Conservation (phyloP, 2,329 filamentous ascomycete species). For the Monosporascus sp. region DNA sequence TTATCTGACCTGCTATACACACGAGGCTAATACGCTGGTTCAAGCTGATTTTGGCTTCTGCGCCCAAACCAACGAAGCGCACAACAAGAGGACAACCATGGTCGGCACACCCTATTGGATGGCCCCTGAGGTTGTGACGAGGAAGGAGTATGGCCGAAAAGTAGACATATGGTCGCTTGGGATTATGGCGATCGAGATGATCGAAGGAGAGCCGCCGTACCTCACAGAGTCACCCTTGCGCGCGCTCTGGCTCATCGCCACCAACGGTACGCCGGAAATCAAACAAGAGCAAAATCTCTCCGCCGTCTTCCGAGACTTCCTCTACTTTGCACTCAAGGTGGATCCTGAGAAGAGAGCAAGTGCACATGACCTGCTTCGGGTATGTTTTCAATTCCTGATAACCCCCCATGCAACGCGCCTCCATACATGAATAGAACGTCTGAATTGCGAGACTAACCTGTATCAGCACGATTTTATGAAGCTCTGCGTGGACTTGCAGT, state of each 20-base stretch:
- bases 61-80: conserved; percentile 93
- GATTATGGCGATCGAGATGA: conserved; percentile 99
- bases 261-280: conserved; percentile 90
- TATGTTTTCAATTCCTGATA: conserved; percentile 45
- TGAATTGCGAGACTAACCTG: conserved; percentile 13
- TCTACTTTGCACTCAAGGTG: conserved; percentile 90
- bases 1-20: not conserved
- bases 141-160: conserved; percentile 96
- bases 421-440: not conserved
- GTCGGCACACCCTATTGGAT: conserved; percentile 99
- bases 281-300: conserved; percentile 86
- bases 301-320: conserved; percentile 80
- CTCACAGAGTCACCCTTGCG: conserved; percentile 90
- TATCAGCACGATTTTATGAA: conserved; percentile 76
- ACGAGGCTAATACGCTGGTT: conserved; percentile 9
- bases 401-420: conserved; percentile 15
- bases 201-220: conserved; percentile 96
- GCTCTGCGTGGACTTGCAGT: conserved; percentile 65
- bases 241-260: conserved; percentile 92
- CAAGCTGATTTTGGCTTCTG: conserved; percentile 97
- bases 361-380: conserved; percentile 86
- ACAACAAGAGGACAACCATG: conserved; percentile 98
- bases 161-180: conserved; percentile 98
- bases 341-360: conserved; percentile 96
- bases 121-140: conserved; percentile 95